phyloP scores from a whole-genome alignment of 2,329 filamentous ascomycete species.

The Apiospora marii region DNA sequence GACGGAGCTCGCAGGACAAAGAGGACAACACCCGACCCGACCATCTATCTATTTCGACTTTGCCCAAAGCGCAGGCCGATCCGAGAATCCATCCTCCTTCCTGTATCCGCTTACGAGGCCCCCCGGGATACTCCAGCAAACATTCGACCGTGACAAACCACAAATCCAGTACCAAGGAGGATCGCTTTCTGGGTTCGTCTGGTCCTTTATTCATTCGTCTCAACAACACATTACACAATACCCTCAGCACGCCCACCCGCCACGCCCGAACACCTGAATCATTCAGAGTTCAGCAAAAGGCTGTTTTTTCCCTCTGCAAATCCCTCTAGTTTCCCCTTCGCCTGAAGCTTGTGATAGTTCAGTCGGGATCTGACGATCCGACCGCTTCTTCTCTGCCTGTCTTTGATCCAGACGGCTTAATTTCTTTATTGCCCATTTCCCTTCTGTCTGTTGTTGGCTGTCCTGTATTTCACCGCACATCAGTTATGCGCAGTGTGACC shows the following conservation, averaged over 20 bases:
- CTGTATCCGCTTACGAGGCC: slow-evolving; percentile 10
- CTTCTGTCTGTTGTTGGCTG: not conserved
- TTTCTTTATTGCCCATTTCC: not conserved
- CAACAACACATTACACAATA: not conserved
- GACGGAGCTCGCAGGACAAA: slow-evolving; percentile 10
- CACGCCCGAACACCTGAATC: slow-evolving; percentile 1
- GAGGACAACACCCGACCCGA: not conserved
- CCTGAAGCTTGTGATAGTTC: slow-evolving; percentile 18
- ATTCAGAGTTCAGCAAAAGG: slow-evolving; percentile 16
- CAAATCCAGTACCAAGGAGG: slow-evolving; percentile 14
- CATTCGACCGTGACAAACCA: slow-evolving; percentile 15
- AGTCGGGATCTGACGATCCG: slow-evolving; percentile 19
- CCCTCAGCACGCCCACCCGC: not conserved
- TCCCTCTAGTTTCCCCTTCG: slow-evolving; percentile 13
- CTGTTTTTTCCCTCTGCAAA: not conserved
- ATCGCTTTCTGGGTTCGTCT: slow-evolving; percentile 13
- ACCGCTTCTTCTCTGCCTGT: slow-evolving; percentile 3
- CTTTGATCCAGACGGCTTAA: slow-evolving; percentile 1
- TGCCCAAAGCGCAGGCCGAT: slow-evolving; percentile 11
- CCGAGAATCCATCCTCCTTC: slow-evolving; percentile 14
- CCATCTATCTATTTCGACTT: not conserved
- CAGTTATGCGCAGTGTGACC: slow-evolving; percentile 16
- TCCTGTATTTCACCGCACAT: not conserved
- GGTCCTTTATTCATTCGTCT: slow-evolving; percentile 13
- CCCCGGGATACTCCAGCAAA: slow-evolving; percentile 16